Percentiles rank a stretch among this genome's conserved stretches.
These are phyloP conservation scores for Tetrahymena borealis DNA, from an alignment of 73 alveolate genomes.

Conservation along the genomic window DNA sequence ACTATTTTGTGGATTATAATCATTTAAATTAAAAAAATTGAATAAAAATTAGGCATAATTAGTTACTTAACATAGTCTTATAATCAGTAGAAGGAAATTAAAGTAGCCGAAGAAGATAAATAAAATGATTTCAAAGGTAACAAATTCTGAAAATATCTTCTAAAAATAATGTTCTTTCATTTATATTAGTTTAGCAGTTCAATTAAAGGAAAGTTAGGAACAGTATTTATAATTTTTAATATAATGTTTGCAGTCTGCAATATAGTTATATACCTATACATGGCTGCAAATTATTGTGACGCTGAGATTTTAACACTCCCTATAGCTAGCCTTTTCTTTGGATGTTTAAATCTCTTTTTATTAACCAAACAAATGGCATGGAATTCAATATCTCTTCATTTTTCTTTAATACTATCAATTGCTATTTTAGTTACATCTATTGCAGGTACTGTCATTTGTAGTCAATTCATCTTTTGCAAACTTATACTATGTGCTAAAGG, in stretches of 20 bases:
- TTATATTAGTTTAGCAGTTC: neutral
- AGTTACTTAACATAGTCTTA: too few relatives aligned
- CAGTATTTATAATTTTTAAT: neutral
- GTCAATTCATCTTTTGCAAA: neutral
- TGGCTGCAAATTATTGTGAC: neutral
- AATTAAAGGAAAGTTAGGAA: neutral
- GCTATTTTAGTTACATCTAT: neutral
- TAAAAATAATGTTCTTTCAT: too few relatives aligned
- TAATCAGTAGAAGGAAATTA: too few relatives aligned
- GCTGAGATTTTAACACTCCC: neutral
- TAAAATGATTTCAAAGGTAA: too few relatives aligned
- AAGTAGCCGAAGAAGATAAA: too few relatives aligned
- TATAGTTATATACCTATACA: neutral
- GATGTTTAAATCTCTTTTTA: neutral
- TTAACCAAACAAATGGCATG: neutral
- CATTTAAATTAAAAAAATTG: too few relatives aligned
- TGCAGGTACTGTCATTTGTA: neutral
- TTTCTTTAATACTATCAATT: neutral
- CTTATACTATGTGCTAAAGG: neutral
- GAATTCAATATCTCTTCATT: neutral
- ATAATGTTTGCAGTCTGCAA: neutral
- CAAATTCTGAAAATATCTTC: too few relatives aligned
- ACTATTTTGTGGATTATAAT: too few relatives aligned
- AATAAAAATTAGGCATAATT: too few relatives aligned
- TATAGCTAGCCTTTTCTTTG: neutral